These are phyloP conservation scores for Monosporozyma aerobia DNA, from an alignment of 805 yeast species.

Conservation along the genomic window DNA sequence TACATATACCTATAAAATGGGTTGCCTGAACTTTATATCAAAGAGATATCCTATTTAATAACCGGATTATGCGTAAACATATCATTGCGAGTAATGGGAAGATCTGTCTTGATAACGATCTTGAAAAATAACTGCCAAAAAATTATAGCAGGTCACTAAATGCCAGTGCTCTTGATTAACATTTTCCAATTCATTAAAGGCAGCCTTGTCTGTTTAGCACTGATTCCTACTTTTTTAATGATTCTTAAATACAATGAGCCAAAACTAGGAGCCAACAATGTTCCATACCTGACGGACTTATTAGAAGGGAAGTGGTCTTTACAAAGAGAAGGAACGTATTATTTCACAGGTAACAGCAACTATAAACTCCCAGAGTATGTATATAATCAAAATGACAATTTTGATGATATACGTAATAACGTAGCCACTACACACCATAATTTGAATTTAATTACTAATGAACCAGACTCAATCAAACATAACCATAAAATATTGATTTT, in stretches of 20 bases:
- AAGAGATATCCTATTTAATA: too few species aligned
- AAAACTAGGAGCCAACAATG: not conserved
- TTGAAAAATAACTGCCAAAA: too few species aligned
- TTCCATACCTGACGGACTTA: not conserved
- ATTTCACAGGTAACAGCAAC: conserved; percentile 16
- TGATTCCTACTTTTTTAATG: not conserved
- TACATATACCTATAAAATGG: too few species aligned
- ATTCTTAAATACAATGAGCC: not conserved
- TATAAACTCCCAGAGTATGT: conserved; percentile 32
- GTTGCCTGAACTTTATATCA: too few species aligned
- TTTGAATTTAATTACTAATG: conserved; percentile 63
- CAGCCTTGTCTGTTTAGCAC: not conserved
- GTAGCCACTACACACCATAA: conserved; percentile 68
- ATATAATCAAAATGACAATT: conserved; percentile 20
- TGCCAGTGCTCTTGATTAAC: not conserved
- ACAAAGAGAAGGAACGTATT: conserved; percentile 16
- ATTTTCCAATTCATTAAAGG: not conserved
- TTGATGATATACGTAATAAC: conserved; percentile 24
- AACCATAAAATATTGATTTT: conserved; percentile 71
- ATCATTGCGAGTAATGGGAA: too few species aligned
- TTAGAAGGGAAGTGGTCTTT: conserved; percentile 5
- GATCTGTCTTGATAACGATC: too few species aligned
- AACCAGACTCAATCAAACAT: conserved; percentile 58
- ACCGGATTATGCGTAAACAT: too few species aligned
- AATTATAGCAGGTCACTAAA: too few species aligned